Base-by-base conservation (phyloP, 805 yeast genomes). In the Saturnispora ahearnii region DNA sequence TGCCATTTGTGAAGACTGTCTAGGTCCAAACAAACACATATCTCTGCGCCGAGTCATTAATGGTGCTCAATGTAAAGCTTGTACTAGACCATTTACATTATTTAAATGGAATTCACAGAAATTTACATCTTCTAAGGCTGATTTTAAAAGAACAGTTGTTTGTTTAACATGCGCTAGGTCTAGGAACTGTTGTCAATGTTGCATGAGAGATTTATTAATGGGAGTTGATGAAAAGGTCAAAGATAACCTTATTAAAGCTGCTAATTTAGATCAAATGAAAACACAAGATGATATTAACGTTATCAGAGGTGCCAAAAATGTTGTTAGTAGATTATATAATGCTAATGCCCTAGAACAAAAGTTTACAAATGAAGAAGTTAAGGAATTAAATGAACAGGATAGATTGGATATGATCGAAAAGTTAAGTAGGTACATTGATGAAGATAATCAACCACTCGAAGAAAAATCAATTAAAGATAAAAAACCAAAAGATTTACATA, bases 41-140 rank as follows among this genome's bases (percentile, higher is more conserved):
- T 78, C 85, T 48, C 79, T 90, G 84, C 73, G 79, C 1, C 73
- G 84, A 55, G 89, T 85, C 51, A 67, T 67, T 11, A 67, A 75
- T 48, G 96, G 96, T 1, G 83, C 77, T n/a, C 84, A 85, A 61
- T 91, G 98, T 63, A 82, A 83, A 61, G 67, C 85, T 13, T 91
- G 98, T 61, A 83, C 95, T 0, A 67, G 95, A 45, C 89, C 96
- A 1, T 91, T 84, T 68, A 82, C 90, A 0, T 81, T 83, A 1
- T 91, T 78, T 62, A 75, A 84, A 50, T 87, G 96, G 96, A 52
- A 50, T 18, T 38, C 55, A 33, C 41, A 46, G 15, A 44, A 46
- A 33, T 32, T 33, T 8, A 31, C 42, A 3, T 12, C 32, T 3
- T 67, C 65, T 50, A 69, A 63, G 41, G 71, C 70, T 18, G 66